These are phyloP conservation scores for Aspergillus eucalypticola DNA, from an alignment of 2,329 filamentous ascomycete species.

Conservation along the genomic window DNA sequence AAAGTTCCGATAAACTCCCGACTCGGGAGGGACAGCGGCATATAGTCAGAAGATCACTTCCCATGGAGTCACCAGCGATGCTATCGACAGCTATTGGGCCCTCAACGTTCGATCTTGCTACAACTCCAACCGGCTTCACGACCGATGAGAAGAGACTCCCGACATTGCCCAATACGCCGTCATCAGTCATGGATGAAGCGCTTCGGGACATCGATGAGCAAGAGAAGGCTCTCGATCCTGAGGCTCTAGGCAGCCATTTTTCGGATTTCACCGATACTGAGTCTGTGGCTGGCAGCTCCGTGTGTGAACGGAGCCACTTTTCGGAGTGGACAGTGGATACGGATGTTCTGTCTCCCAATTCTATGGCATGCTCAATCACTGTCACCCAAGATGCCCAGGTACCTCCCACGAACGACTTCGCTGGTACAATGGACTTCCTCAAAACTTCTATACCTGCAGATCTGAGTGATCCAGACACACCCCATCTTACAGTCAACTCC, in stretches of 20 bases:
- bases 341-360: constrained; percentile 37
- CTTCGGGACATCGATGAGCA: constrained; percentile 37
- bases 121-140: constrained; percentile 30
- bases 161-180: constrained; percentile 49
- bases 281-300: constrained; percentile 31
- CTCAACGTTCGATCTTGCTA: constrained; percentile 18
- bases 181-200: constrained; percentile 47
- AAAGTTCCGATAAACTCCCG: constrained; percentile 13
- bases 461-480: constrained; percentile 39
- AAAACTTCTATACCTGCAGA: constrained; percentile 24
- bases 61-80: constrained; percentile 24
- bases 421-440: constrained; percentile 25
- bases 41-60: constrained; percentile 10
- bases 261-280: constrained; percentile 42
- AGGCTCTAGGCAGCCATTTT: constrained; percentile 44
- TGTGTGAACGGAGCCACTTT: constrained; percentile 39
- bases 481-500: constrained; percentile 36
- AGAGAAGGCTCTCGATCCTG: constrained; percentile 34
- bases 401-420: constrained; percentile 21
- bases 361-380: constrained; percentile 38
- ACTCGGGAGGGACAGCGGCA: constrained; percentile 13
- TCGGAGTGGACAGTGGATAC: constrained; percentile 45
- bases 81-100: constrained; percentile 20
- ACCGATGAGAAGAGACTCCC: constrained; percentile 44
- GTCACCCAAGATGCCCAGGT: constrained; percentile 29